Percentiles rank a stretch among this genome's conserved stretches.
These are phyloP conservation scores for Parasarocladium wereldwijsianum DNA, from an alignment of 2,329 filamentous ascomycete species.

Conservation along the genomic window DNA sequence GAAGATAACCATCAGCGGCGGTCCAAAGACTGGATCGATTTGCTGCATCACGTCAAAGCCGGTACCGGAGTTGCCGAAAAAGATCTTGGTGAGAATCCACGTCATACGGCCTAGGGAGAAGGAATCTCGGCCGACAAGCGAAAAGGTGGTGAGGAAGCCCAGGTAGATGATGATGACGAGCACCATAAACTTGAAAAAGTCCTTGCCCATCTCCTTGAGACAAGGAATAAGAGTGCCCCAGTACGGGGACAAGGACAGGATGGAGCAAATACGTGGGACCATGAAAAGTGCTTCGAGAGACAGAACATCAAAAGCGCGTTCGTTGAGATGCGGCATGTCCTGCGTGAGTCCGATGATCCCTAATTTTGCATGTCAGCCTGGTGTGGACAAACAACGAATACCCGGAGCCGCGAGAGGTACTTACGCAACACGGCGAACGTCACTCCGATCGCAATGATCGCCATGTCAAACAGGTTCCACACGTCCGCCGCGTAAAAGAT, in stretches of 20 bases:
- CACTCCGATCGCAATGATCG: slow-evolving; percentile 59
- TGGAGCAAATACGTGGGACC: slow-evolving; percentile 75
- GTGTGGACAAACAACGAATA: slow-evolving; percentile 6
- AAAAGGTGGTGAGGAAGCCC: slow-evolving; percentile 80
- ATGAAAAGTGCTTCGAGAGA: slow-evolving; percentile 81
- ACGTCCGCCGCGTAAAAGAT: slow-evolving; percentile 76
- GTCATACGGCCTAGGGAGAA: slow-evolving; percentile 56
- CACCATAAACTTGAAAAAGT: slow-evolving; percentile 75
- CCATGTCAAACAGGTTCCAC: slow-evolving; percentile 61
- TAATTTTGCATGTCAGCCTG: slow-evolving; percentile 5
- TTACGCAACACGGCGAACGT: slow-evolving; percentile 58
- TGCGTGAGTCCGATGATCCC: slow-evolving; percentile 25
- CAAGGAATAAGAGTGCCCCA: slow-evolving; percentile 85
- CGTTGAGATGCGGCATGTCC: slow-evolving; percentile 47
- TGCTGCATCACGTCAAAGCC: slow-evolving; percentile 55
- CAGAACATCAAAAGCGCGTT: slow-evolving; percentile 77
- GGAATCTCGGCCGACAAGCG: slow-evolving; percentile 55
- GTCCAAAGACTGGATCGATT: slow-evolving; percentile 43
- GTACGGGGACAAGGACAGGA: slow-evolving; percentile 76
- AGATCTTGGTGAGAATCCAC: slow-evolving; percentile 65
- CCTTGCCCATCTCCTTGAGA: slow-evolving; percentile 86
- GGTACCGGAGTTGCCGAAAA: slow-evolving; percentile 62
- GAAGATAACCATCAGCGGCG: slow-evolving; percentile 55
- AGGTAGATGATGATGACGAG: slow-evolving; percentile 71
- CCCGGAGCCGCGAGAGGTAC: no score